Base-by-base conservation (phyloP, 2,329 filamentous ascomycete genomes). In the Stagonosporopsis cucurbitacearum region DNA sequence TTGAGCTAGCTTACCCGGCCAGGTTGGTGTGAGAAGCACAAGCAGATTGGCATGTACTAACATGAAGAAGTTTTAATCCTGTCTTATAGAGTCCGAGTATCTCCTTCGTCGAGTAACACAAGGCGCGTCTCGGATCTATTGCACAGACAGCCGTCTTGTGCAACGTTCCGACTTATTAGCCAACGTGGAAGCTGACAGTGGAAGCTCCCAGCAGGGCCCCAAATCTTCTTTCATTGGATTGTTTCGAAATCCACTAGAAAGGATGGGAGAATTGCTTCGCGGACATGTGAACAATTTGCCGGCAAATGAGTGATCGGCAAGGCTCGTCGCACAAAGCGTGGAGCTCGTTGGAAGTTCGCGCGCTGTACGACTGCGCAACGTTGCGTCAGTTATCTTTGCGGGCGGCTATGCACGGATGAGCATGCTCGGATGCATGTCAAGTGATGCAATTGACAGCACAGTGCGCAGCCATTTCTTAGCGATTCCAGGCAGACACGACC, bases 281-380 rank as follows among this genome's bases (percentile, higher is more conserved):
- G 17, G 4, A 12, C 35, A 20, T 37, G 19, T 37, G n/a, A 37
- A 22, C 12, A 7, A 22, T 12, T 40, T 12, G 26, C 3, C 20
- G 25, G 37, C 15, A 25, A 5, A 5, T n/a, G 13, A 3, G 22
- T 40, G 12, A 28, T 55, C 12, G 26, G 15, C 22, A 17, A 6
- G 13, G 8, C 11, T 30, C 28, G 56, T 64, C 40, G 58, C 48
- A 64, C 59, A 35, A 54, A 26, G 59, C 60, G 51, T 57, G 52
- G 32, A 22, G 28, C 9, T 50, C 35, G 44, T 32, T 37, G 19
- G 33, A 43, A 17, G 17, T 41, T 37, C 35, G 17, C 33, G 26
- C 33, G 19, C 23, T 35, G 45, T 33, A 30, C 26, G 26, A 52
- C 41, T 26, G 3, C n/a, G 19, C 33, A 12, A 25, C 12, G 15